These are phyloP conservation scores for Coemansia erecta DNA, from an alignment of 192 early-diverging fungal species.

Conservation along the genomic window DNA sequence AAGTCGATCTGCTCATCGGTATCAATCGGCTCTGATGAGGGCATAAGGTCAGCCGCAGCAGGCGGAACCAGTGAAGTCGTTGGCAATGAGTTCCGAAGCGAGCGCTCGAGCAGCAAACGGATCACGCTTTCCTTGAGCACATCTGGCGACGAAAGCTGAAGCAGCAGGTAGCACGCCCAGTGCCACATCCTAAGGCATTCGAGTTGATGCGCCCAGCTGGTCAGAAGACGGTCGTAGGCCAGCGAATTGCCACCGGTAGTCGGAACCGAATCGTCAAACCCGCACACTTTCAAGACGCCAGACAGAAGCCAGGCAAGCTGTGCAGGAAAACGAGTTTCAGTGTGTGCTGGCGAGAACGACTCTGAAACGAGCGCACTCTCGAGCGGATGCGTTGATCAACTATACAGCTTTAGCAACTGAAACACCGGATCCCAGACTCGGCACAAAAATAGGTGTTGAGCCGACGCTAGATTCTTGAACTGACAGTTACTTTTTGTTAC, in stretches of 20 bases:
- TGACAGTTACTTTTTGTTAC: too few species aligned
- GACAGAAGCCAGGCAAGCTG: conserved; percentile 58
- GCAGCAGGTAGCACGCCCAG: too few species aligned
- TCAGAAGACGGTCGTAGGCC: conserved; percentile 58
- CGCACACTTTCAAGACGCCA: conserved; percentile 41
- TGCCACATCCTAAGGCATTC: conserved; percentile 76
- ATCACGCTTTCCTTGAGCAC: conserved; percentile 50
- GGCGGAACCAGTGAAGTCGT: conserved; percentile 12
- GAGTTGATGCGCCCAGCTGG: conserved; percentile 67
- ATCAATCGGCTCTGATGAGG: not conserved
- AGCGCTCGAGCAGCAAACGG: conserved; percentile 32
- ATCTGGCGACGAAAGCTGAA: conserved; percentile 58
- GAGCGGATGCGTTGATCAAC: conserved; percentile 52
- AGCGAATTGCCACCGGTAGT: not conserved
- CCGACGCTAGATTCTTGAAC: not conserved
- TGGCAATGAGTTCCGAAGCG: conserved; percentile 20
- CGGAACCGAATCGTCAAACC: conserved; percentile 50
- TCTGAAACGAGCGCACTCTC: conserved; percentile 62
- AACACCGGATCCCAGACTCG: conserved; percentile 63
- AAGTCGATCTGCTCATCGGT: too few species aligned
- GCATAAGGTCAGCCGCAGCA: conserved; percentile 11
- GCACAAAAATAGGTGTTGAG: conserved; percentile 16
- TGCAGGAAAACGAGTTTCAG: conserved; percentile 72
- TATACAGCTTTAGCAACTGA: conserved; percentile 69
- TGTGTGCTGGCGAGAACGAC: conserved; percentile 55